Evolutionary conservation across 2,329 filamentous ascomycete genomes (phyloP), one percentile per base, ranked within the genome.

Genomic region (Gyromitra esculenta): DNA sequence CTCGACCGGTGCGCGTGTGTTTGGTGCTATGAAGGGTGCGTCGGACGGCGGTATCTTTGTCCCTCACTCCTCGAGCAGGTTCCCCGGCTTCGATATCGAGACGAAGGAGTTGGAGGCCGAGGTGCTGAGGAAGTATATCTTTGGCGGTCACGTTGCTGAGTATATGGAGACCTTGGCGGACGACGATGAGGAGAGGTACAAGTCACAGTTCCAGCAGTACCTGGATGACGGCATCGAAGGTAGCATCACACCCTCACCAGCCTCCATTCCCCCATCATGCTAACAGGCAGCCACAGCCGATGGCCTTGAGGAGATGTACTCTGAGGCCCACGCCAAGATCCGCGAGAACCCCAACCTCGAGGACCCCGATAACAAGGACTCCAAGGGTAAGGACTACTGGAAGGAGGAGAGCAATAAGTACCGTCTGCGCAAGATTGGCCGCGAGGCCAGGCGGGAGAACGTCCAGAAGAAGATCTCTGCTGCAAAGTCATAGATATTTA

Each of bases 161-260:
- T 99, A 99, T 91, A 99, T 99, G 96, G 96, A 99, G 91, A 96
- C 92, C 77, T 92, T 99, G 81, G 96, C 96, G 87, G 96, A 99
- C 83, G 96, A 99, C 85, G 96, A 99, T 85, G 96, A 99, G 92
- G 96, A 99, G 91, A 94, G 96, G 85, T 99, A 93, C 93, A 95
- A 95, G 90, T 91, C 90, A 83, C 96, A 99, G 89, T 99, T 99
- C 92, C 88, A 91, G 86, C 91, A 96, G 87, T 99, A 99, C 90
- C 92, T 97, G 82, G 95, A 99, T 81, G 93, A 97, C 84, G 96
- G 97, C 83, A 86, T 99, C 81, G 95, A 98, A 88, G 78, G 78
- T 79, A 64, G 63, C 25, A 50, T n/a, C 39, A 18, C 43, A 7
- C 35, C 5, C 37, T 18, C 64, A 15, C 11, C 2, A 8, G 11